Base-by-base conservation (phyloP, 2,329 filamentous ascomycete genomes). In the Colletotrichum cuscutae region DNA sequence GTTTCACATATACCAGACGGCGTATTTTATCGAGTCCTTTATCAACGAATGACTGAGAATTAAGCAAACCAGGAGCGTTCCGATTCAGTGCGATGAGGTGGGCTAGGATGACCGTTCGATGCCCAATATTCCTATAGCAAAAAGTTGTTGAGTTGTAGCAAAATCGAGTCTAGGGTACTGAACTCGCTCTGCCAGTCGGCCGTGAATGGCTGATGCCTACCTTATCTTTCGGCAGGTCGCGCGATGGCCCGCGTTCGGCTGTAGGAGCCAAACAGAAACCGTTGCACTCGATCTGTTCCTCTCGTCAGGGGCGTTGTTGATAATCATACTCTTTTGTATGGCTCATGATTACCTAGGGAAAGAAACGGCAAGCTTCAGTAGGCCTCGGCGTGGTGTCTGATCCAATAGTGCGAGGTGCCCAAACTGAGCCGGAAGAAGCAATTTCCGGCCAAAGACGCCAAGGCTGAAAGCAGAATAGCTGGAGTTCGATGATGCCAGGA, bases 1-100 rank as follows among this genome's bases (percentile, higher is more conserved):
- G 54, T 65, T 69, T 70, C 60, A 64, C 28, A 72, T 70, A 65
- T 22, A 60, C 56, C 66, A 72, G 66, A 61, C 70, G 66, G 56
- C 54, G 58, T 64, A 59, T 46, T 26, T 22, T 8, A 32, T 46
- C 52, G 15, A 8, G 15, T 60, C 15, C 46, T 69, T 49, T 30
- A 42, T 13, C 15, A 30, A 32, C 13, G 24, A 46, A 46, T 57
- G 42, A 54, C 32, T 22, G 26, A 28, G 42, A 37, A 58, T 59
- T n/a, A 19, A 30, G 46, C 54, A 19, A 2, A 19, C 15, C 19
- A 13, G 32, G 19, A 35, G 24, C 15, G 32, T 46, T 56, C 35
- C 42, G 42, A 49, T 49, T 49, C 4, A n/a, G 42, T 49, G 19
- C 42, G 7, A 49, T 19, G 49, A 35, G 37, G 49, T n/a, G 26